Evolutionary conservation across 352 stramenopile genomes (phyloP), one percentile per base, ranked within the genome.

Genomic region (Globisporangium alternatum): DNA sequence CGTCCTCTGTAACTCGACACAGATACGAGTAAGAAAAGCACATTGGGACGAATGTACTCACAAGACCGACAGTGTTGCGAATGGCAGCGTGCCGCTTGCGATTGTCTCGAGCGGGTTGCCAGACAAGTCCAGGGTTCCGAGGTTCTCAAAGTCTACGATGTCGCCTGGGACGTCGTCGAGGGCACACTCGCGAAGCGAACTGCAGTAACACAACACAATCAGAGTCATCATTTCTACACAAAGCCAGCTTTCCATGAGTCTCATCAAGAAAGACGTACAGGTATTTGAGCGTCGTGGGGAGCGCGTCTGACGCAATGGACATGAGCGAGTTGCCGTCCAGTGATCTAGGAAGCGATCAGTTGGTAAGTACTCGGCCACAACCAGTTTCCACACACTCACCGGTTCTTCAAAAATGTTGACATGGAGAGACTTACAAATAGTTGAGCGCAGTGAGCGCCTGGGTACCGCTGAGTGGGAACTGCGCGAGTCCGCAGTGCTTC

Each of bases 21-120:
- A 39, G 1, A 19, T 8, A 13, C n/a, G 10, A 31, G 7, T 17
- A 10, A 2, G 5, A 30, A 55, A 55, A 55, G 15, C 10, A 22
- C 21, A 21, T n/a, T 12, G 30, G 12, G 21, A 5, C 49, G 6
- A 5, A 35, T 21, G 33, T 2, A 60, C 55, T 49, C 39, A 60
- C 55, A 60, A 25, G 5, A 51, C 22, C 21, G 55, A 51, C 21
- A 60, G 39, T 10, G 55, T 51, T 1, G 22, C 19, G 55, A 60
- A 48, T 1, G 37, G 55, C 37, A 60, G 55, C 39, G 39, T 39
- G 21, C 25, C 43, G 2, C 7, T 5, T 21, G 15, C 37, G 25
- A 60, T 51, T 15, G 55, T 25, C n/a, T 48, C 55, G 13, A 60
- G 55, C 2, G 55, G 22, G 22, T 60, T 60, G 22, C 35, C 30